phyloP scores from a whole-genome alignment of 2,329 filamentous ascomycete species.

The Diplodia intermedia region DNA sequence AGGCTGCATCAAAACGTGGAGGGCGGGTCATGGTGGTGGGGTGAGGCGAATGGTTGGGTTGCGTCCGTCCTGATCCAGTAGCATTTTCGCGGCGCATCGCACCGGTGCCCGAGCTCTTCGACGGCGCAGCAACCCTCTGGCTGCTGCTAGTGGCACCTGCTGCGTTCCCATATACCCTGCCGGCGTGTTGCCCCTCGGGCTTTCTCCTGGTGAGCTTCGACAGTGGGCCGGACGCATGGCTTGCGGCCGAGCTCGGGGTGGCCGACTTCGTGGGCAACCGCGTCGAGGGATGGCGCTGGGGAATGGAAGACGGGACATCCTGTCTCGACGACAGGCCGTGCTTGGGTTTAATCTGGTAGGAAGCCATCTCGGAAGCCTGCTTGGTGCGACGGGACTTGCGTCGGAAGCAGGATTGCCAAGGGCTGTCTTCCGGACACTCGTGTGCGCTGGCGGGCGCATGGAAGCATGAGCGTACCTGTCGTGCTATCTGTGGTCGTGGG shows the following conservation, averaged over 20 bases:
- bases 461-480: slow-evolving; percentile 42
- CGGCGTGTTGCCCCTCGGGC: slow-evolving; percentile 37
- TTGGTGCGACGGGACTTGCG: slow-evolving; percentile 46
- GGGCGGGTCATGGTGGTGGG: slow-evolving; percentile 38
- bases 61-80: slow-evolving; percentile 31
- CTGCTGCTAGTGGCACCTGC: slow-evolving; percentile 30
- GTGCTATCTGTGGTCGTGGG: slow-evolving; percentile 27
- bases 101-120: slow-evolving; percentile 27
- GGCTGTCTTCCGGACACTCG: slow-evolving; percentile 40
- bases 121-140: slow-evolving; percentile 27
- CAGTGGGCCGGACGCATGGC: slow-evolving; percentile 31
- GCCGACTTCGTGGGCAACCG: slow-evolving; percentile 48
- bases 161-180: slow-evolving; percentile 31
- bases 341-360: slow-evolving; percentile 49
- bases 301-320: slow-evolving; percentile 41
- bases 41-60: slow-evolving; percentile 27
- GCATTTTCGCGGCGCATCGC: slow-evolving; percentile 31
- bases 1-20: slow-evolving; percentile 47
- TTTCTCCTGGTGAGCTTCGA: slow-evolving; percentile 39
- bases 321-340: slow-evolving; percentile 44
- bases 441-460: slow-evolving; percentile 50
- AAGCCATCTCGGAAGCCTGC: slow-evolving; percentile 47
- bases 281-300: slow-evolving; percentile 42
- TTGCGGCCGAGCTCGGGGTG: slow-evolving; percentile 40
- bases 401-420: slow-evolving; percentile 38